phyloP scores from a whole-genome alignment of 2,329 filamentous ascomycete species.

The Phyllosticta citribraziliensis region DNA sequence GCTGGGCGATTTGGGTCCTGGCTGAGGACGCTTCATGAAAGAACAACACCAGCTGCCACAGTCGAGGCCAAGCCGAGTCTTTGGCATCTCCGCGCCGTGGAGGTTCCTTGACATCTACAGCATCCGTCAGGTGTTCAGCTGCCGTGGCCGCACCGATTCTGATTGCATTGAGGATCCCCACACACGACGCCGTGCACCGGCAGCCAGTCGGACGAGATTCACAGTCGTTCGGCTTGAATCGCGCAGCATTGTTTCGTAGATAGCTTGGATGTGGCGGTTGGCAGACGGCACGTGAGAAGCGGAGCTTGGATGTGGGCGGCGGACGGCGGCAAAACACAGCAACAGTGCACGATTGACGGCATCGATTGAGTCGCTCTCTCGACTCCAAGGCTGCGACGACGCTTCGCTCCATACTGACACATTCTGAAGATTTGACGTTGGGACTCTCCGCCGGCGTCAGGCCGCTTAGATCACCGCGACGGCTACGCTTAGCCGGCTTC shows the following conservation, averaged over 20 bases:
- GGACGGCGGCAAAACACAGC: conserved; percentile 8
- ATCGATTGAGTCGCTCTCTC: neutral
- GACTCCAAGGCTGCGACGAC: neutral
- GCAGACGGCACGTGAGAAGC: neutral
- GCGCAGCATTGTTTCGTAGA: conserved; percentile 8
- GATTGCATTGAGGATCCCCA: neutral
- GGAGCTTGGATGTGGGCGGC: neutral
- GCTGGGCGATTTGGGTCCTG: too few species aligned
- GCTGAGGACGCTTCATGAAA: neutral
- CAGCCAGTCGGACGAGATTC: neutral
- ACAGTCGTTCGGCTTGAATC: neutral
- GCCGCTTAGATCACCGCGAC: conserved; percentile 9
- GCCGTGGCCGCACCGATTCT: neutral
- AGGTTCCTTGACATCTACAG: neutral
- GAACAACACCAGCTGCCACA: neutral
- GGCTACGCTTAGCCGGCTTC: conserved; percentile 10
- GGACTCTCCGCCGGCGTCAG: conserved; percentile 1
- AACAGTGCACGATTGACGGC: conserved; percentile 4
- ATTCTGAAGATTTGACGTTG: neutral
- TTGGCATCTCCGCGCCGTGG: neutral
- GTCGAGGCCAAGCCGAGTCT: neutral
- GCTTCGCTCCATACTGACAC: neutral
- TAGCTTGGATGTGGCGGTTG: conserved; percentile 22
- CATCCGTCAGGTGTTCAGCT: neutral
- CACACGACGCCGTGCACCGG: neutral